Evolutionary conservation across 176 grass and related monocot species (phyloP).

Genomic region (Aegilops tauschii): DNA sequence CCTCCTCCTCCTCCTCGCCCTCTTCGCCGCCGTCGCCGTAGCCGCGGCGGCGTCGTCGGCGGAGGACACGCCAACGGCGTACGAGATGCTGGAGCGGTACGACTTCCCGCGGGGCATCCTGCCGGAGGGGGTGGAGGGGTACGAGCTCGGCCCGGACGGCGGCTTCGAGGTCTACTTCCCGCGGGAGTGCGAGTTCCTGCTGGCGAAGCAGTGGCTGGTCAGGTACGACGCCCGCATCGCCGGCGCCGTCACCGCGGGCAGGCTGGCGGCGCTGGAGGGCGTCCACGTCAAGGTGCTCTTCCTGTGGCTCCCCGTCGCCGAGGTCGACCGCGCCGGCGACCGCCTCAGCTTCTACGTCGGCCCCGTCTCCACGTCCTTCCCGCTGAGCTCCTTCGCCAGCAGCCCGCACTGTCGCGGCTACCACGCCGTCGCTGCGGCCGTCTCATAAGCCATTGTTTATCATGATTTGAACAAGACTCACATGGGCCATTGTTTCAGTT

Average conservation of each 20-base stretch:
- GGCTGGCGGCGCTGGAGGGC: constrained; percentile 1
- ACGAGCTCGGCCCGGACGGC: constrained; percentile 9
- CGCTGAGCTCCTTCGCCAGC: neutral
- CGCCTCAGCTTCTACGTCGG: constrained; percentile 16
- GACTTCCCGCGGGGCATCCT: constrained; percentile 18
- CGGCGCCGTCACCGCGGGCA: neutral
- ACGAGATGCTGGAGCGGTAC: constrained; percentile 18
- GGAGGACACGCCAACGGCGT: neutral
- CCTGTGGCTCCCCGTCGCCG: neutral
- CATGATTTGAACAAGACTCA: neutral
- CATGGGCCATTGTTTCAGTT: neutral
- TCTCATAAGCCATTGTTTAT: neutral
- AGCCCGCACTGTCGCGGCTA: constrained; percentile 11
- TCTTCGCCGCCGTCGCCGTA: neutral
- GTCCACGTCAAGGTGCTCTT: constrained; percentile 8
- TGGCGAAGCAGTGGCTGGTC: constrained; percentile 9
- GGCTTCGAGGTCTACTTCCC: constrained; percentile 1
- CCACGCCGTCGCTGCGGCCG: neutral
- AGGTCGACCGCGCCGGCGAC: constrained; percentile 15
- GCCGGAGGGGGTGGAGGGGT: neutral
- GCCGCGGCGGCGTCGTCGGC: neutral
- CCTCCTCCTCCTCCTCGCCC: neutral
- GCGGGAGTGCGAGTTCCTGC: constrained; percentile 9
- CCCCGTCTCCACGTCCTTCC: constrained; percentile 18
- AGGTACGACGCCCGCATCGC: neutral